Conservation (phyloP, 2,329 filamentous ascomycete species). For the Hortaea sp. region DNA sequence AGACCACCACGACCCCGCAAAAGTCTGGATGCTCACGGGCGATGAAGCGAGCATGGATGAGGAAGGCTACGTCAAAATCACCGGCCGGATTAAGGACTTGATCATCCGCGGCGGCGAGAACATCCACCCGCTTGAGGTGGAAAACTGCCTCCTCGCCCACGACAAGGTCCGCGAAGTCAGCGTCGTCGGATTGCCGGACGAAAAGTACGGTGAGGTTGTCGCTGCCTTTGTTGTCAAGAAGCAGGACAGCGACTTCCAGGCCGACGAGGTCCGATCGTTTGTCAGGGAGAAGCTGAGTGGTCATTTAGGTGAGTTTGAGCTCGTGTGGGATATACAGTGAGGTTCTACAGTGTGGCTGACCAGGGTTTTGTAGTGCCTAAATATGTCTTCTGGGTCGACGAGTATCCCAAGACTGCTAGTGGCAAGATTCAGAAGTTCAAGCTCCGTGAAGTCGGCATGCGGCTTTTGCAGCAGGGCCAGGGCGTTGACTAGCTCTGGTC, state of each 20-base stretch:
- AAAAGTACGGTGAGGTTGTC: constrained; percentile 75
- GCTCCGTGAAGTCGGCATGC: constrained; percentile 56
- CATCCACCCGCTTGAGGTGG: constrained; percentile 86
- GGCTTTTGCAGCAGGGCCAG: constrained; percentile 34
- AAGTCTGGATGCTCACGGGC: constrained; percentile 80
- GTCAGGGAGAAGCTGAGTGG: constrained; percentile 61
- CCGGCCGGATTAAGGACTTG: constrained; percentile 83
- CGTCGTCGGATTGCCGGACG: constrained; percentile 75
- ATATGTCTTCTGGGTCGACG: constrained; percentile 75
- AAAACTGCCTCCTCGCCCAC: constrained; percentile 74
- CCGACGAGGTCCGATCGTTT: constrained; percentile 58
- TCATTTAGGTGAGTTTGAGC: constrained; percentile 46
- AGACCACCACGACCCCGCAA: constrained; percentile 45
- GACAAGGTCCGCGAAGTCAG: constrained; percentile 62
- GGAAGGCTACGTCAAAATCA: constrained; percentile 79
- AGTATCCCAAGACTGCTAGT: constrained; percentile 90
- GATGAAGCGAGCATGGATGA: constrained; percentile 82
- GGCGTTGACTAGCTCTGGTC: too few relatives aligned
- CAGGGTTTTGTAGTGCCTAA: constrained; percentile 52
- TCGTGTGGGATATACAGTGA: too few relatives aligned
- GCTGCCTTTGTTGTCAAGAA: constrained; percentile 66
- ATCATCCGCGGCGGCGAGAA: constrained; percentile 96
- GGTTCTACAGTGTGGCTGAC: too few relatives aligned
- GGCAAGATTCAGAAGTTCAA: constrained; percentile 97
- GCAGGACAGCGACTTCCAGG: constrained; percentile 38